Evolutionary conservation across 202 grass and related monocot species (phyloP), one percentile per base, ranked within the genome.

Genomic region (Musa balbisiana): DNA sequence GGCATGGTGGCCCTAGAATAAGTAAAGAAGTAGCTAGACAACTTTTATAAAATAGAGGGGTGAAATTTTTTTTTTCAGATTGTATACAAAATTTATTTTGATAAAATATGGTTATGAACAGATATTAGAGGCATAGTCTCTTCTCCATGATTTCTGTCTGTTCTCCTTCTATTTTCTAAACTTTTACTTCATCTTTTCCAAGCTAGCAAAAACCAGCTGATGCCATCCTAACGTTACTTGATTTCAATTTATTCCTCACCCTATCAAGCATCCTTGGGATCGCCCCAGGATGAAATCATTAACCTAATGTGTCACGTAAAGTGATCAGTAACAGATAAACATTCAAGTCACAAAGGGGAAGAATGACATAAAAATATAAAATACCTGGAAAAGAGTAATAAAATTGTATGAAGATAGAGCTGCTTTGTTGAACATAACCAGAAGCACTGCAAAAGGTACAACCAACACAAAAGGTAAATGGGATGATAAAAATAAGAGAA

Each of bases 391-490:
- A 68, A 98, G 95, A 10, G 95, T 98, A 51, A 98, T 90, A 71
- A 98, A 98, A 68, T 83, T 98, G 80, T 94, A 98, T 0, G 87
- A 98, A 75, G 91, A 98, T 24, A 77, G 56, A 77, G 91, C 91
- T 62, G 94, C 94, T 79, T 94, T 98, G 79, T 98, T 94, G 78
- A 98, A 98, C 91, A 98, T 90, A 85, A 98, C 88, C 51, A 98
- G 75, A 73, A 98, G 75, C 52, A 98, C 95, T 98, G 88, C 74
- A 88, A 59, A 90, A 76, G 63, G 23, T 76, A 72, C 51, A 79
- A 43, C 49, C 62, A 71, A 11, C 43, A 88, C 72, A 65, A 76
- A 85, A 77, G 5, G 9, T 14, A 17, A 52, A 64, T 26, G 25
- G 22, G 43, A 51, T n/a, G n/a, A 33, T 33, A 33, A 33, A 70